Conservation (phyloP, 768 basidiomycete genomes). For the Phlebiopsis flavidoalba region DNA sequence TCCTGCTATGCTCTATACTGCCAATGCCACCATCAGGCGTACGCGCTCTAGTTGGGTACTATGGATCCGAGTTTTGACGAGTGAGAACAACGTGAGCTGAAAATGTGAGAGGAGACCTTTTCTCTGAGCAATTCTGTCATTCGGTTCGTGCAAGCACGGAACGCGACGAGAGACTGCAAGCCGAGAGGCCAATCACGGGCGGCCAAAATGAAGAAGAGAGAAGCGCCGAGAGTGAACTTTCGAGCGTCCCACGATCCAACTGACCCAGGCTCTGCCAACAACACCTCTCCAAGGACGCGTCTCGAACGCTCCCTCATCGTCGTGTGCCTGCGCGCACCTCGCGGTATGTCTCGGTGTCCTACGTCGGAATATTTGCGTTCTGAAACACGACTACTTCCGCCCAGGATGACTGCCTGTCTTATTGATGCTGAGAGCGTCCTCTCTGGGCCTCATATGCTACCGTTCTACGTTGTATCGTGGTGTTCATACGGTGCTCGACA, state of each 20-base stretch:
- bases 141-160: not conserved
- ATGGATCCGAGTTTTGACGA: not conserved
- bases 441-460: slow-evolving; percentile 56
- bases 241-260: not conserved
- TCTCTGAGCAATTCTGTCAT: not conserved
- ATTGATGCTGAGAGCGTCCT: slow-evolving; percentile 86
- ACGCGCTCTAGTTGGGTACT: slow-evolving; percentile 11
- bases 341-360: slow-evolving; percentile 10
- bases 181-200: not conserved
- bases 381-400: not conserved
- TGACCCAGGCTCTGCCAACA: slow-evolving; percentile 5
- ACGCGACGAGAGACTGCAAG: not conserved
- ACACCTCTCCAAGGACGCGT: slow-evolving; percentile 12
- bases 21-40: slow-evolving; percentile 23
- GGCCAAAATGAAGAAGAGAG: not conserved
- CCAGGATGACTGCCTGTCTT: slow-evolving; percentile 67
- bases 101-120: not conserved
- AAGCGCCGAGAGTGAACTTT: slow-evolving; percentile 2
- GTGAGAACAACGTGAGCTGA: not conserved
- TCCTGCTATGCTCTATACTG: slow-evolving; percentile 35
- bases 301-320: slow-evolving; percentile 9
- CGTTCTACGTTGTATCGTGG: slow-evolving; percentile 30
- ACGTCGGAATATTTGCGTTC: not conserved
- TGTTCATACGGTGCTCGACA: slow-evolving; percentile 7
- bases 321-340: slow-evolving; percentile 14